A percentile compares a stretch with the other conserved stretches of the same genome.
Conservation (phyloP, 2,329 filamentous ascomycete genomes). For the Phialemonium atrogriseum region DNA sequence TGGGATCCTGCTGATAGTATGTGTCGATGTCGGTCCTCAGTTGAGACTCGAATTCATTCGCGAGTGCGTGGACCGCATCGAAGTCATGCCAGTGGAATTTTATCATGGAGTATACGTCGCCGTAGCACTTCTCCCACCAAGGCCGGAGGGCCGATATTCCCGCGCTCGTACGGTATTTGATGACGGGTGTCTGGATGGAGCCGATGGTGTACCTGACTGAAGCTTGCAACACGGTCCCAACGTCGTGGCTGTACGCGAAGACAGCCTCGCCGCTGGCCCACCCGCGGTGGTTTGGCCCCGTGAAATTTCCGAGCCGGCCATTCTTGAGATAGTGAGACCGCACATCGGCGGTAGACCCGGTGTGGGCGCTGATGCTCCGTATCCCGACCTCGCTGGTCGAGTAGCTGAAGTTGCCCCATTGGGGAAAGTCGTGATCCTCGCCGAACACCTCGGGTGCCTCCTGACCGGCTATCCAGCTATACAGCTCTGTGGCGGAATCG, state of each 20-base stretch:
- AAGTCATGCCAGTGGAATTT: slow-evolving; percentile 69
- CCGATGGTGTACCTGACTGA: slow-evolving; percentile 65
- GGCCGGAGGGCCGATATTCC: slow-evolving; percentile 68
- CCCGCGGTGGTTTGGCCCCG: slow-evolving; percentile 53
- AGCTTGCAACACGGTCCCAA: slow-evolving; percentile 23
- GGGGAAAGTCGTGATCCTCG: slow-evolving; percentile 36
- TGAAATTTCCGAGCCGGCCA: slow-evolving; percentile 53
- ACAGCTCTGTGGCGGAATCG: slow-evolving; percentile 3
- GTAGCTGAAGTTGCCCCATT: slow-evolving; percentile 29
- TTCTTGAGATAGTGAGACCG: slow-evolving; percentile 58
- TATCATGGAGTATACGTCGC: slow-evolving; percentile 49
- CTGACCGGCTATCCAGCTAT: slow-evolving; percentile 9
- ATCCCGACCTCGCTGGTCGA: slow-evolving; percentile 8
- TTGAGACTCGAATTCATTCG: slow-evolving; percentile 7
- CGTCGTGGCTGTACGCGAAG: slow-evolving; percentile 62
- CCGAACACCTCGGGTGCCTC: slow-evolving; percentile 7
- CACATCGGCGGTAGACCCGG: slow-evolving; percentile 54
- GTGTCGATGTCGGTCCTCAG: slow-evolving; percentile 5
- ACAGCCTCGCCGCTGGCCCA: slow-evolving; percentile 70
- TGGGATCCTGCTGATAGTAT: too few relatives aligned
- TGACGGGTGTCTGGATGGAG: slow-evolving; percentile 65
- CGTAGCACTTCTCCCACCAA: slow-evolving; percentile 68
- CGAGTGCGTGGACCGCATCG: slow-evolving; percentile 36
- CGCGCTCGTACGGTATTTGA: slow-evolving; percentile 65
- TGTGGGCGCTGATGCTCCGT: slow-evolving; percentile 32